Evolutionary conservation across 108 stramenopile genomes (phyloP).

Genomic region (Cyclotella baltica): DNA sequence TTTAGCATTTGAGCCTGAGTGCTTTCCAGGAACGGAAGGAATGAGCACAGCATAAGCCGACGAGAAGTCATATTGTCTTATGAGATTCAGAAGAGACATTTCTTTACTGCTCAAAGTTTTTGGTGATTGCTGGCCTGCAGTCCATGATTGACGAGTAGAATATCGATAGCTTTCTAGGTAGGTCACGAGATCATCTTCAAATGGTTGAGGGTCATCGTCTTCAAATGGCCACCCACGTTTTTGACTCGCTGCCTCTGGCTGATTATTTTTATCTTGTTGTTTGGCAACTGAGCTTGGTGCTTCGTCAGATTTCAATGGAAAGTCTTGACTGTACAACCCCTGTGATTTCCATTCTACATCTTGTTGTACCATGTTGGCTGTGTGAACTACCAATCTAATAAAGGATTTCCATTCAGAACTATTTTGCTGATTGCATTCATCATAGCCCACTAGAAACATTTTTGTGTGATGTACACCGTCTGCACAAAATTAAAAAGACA

Average conservation of each 20-base stretch:
- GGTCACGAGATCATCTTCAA: constrained; percentile 69
- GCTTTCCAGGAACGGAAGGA: constrained; percentile 78
- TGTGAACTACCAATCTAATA: constrained; percentile 78
- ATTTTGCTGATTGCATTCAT: constrained; percentile 20
- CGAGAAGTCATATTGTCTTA: constrained; percentile 75
- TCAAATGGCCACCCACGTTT: constrained; percentile 35
- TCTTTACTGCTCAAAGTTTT: constrained; percentile 39
- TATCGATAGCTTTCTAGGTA: constrained; percentile 76
- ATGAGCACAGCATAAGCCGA: constrained; percentile 69
- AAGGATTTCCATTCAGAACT: constrained; percentile 13
- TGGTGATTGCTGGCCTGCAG: neutral
- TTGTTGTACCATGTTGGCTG: constrained; percentile 65
- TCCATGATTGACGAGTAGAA: constrained; percentile 48
- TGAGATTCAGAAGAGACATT: constrained; percentile 26
- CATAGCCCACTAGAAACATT: constrained; percentile 73
- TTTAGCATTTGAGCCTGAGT: constrained; percentile 21
- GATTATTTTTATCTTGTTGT: constrained; percentile 11
- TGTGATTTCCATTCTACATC: constrained; percentile 72
- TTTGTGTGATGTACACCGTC: constrained; percentile 85
- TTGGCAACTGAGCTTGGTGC: constrained; percentile 3
- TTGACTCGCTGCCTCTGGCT: constrained; percentile 13
- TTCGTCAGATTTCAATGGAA: constrained; percentile 54
- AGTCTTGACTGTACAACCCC: constrained; percentile 77
- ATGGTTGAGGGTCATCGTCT: constrained; percentile 35
- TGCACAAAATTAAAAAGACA: neutral